phyloP scores from a whole-genome alignment of 169 alveolate genomes.

The Toxoplasma gondii region DNA sequence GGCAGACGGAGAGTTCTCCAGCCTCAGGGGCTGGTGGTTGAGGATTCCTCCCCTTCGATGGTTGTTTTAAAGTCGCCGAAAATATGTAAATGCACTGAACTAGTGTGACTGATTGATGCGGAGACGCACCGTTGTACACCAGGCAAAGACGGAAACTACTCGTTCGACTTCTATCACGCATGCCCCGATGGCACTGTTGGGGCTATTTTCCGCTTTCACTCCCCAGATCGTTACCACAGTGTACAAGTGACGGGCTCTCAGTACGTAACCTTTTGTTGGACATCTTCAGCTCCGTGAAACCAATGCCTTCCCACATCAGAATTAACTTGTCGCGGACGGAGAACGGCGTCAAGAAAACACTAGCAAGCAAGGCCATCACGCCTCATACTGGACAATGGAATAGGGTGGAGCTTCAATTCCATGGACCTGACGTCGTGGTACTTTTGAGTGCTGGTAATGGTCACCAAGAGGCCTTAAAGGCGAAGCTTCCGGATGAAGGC shows the following conservation, averaged over 20 bases:
- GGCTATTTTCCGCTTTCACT: slow-evolving; percentile 70
- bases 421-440: neutral
- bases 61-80: slow-evolving; percentile 64
- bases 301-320: neutral
- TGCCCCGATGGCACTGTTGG: slow-evolving; percentile 68
- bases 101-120: neutral
- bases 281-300: neutral
- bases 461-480: neutral
- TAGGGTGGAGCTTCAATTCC: neutral
- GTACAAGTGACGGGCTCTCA: neutral
- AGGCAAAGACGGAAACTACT: slow-evolving; percentile 73
- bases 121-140: neutral
- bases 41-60: slow-evolving; percentile 44
- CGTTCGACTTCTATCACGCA: slow-evolving; percentile 71
- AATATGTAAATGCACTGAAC: slow-evolving; percentile 51
- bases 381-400: neutral
- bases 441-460: neutral
- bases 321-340: neutral
- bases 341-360: neutral
- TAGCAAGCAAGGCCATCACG: neutral
- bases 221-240: slow-evolving; percentile 53
- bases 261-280: neutral
- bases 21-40: slow-evolving; percentile 55
- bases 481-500: neutral
- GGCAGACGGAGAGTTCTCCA: slow-evolving; percentile 43